Evolutionary conservation across 2,329 filamentous ascomycete species (phyloP), one percentile per base, ranked within the genome.

Genomic region (Sporothrix pseudoabietina): DNA sequence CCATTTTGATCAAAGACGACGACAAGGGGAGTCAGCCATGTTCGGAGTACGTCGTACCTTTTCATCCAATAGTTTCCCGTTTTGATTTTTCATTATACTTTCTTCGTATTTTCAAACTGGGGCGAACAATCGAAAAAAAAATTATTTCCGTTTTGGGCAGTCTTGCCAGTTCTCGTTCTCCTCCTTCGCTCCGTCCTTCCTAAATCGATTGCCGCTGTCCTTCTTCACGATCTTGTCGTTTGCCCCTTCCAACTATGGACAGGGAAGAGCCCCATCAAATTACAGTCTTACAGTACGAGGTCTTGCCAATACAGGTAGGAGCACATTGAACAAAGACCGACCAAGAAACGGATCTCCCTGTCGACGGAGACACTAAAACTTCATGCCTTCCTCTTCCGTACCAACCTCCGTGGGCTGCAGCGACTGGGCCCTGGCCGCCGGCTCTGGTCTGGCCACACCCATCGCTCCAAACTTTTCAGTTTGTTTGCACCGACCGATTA

Each of bases 331-430:
- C 30, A 66, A 30, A 55, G 70, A n/a, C 35, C 49, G n/a, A 54
- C 7, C n/a, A 14, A 22, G 57, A n/a, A 57, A 39, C 49, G 52
- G 49, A 55, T 44, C 32, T 57, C 52, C n/a, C 49, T 30, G 35
- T 39, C n/a, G 12, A 55, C n/a, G 61, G 49, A 49, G 70, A 68
- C 71, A 72, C 61, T 72, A 68, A 57, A 9, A 54, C 19, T 72
- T 68, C 12, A 72, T 59, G 71, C 61, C 61, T 72, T 72, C 71
- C 71, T 72, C 49, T 68, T 72, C 71, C 61, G 35, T 68, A 44
- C 32, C 71, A 68, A 35, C 35, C 71, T 72, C 71, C 71, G 71
- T 57, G 44, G 19, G n/a, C 19, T 6, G 12, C n/a, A 6, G 14
- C 47, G 32, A 30, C 26, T 68, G 26, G 63, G 41, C 44, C 41